phyloP scores from a whole-genome alignment of 176 grass and related monocot genomes.

The Carex cristatella region DNA sequence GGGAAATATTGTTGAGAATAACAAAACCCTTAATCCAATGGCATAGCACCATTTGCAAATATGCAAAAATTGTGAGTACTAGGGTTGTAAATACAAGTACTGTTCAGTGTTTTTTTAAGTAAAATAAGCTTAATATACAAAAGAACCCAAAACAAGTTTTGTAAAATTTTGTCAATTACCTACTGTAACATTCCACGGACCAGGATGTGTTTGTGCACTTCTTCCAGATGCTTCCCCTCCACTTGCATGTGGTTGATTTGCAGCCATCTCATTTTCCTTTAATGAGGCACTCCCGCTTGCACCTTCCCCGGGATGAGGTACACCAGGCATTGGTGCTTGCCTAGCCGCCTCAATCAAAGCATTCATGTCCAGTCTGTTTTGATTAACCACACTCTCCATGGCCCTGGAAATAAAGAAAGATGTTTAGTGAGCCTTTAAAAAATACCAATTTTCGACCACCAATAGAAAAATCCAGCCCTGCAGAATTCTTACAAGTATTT shows the following conservation, averaged over 20 bases:
- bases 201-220: conserved; percentile 28
- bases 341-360: conserved; percentile 48
- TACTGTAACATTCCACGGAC: conserved; percentile 61
- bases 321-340: conserved; percentile 58
- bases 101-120: background rate
- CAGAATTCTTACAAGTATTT: background rate
- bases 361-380: conserved; percentile 93
- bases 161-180: conserved; percentile 44
- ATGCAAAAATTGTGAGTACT: background rate
- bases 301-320: conserved; percentile 48
- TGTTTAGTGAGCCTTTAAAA: background rate
- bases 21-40: background rate
- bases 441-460: background rate
- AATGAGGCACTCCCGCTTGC: conserved; percentile 38
- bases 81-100: conserved; percentile 1
- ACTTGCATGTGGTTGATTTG: conserved; percentile 41
- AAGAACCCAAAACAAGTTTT: conserved; percentile 16
- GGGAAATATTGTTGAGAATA: background rate
- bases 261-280: conserved; percentile 72
- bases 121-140: background rate
- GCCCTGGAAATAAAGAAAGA: conserved; percentile 40
- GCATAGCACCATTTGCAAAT: background rate
- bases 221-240: conserved; percentile 52
- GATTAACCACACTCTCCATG: conserved; percentile 94
- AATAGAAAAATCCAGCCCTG: background rate